Evolutionary conservation across 2,329 filamentous ascomycete species (phyloP).

Genomic region (Harringtonia aguacate): DNA sequence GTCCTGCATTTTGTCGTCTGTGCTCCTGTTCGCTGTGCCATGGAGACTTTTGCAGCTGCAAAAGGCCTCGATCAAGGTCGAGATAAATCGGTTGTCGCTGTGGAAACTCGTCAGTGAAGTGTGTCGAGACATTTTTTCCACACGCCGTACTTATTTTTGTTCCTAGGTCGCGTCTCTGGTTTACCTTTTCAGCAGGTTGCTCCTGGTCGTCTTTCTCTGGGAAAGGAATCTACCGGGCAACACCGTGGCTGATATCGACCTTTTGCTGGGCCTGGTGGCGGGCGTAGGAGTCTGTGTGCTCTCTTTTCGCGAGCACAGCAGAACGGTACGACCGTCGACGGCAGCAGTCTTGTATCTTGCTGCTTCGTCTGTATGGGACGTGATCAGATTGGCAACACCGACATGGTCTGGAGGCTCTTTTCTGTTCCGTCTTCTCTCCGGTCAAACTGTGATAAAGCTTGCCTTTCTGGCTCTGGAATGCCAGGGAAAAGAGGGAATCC

Average conservation of each 20-base stretch:
- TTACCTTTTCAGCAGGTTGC: background rate
- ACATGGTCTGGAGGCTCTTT: slow-evolving; percentile 19
- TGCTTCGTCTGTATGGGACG: background rate
- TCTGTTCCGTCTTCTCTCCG: background rate
- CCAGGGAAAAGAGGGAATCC: slow-evolving; percentile 9
- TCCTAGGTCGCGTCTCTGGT: background rate
- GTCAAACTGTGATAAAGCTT: background rate
- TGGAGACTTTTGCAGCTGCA: slow-evolving; percentile 3
- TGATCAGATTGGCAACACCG: slow-evolving; percentile 1
- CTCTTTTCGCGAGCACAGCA: slow-evolving; percentile 6
- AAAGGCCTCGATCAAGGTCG: background rate
- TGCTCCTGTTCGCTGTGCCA: background rate
- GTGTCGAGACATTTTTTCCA: too few relatives aligned
- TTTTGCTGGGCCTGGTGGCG: background rate
- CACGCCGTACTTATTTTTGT: background rate
- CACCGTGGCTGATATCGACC: background rate
- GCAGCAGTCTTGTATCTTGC: slow-evolving; percentile 5
- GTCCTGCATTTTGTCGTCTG: background rate
- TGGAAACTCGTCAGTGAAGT: slow-evolving; percentile 2
- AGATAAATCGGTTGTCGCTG: background rate
- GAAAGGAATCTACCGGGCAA: background rate
- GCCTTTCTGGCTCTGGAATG: slow-evolving; percentile 10
- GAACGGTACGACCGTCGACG: slow-evolving; percentile 1
- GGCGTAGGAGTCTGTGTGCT: slow-evolving; percentile 1
- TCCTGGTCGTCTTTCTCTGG: background rate